Percentiles rank a stretch among this genome's conserved stretches.
phyloP scores from a whole-genome alignment of 345 rosid species.

The Salix suchowensis region DNA sequence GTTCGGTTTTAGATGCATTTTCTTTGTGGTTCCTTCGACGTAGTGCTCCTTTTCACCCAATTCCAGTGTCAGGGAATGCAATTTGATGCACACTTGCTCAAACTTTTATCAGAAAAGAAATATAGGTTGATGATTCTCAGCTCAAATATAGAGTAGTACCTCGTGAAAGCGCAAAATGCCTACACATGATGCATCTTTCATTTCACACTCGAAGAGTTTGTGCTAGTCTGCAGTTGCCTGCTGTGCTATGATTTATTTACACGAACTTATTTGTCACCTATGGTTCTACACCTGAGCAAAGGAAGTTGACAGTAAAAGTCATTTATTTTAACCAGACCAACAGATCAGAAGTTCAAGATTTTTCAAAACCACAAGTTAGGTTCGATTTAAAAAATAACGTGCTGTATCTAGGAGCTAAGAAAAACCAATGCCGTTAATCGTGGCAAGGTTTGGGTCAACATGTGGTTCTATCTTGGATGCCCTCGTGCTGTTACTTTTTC shows the following conservation, averaged over 20 bases:
- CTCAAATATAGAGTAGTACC: not conserved
- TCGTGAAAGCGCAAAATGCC: not conserved
- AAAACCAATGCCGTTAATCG: not conserved
- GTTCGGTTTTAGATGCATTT: not conserved
- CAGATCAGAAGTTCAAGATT: not conserved
- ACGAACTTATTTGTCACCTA: not conserved
- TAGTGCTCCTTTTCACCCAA: not conserved
- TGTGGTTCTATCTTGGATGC: not conserved
- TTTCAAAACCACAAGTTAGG: not conserved
- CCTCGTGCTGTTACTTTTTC: not conserved
- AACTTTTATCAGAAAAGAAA: not conserved
- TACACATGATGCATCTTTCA: no score
- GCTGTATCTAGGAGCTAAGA: not conserved
- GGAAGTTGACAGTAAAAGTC: not conserved
- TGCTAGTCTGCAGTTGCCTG: not conserved
- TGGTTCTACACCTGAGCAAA: not conserved
- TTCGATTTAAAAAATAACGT: not conserved
- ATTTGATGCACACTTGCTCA: not conserved
- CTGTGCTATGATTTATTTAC: not conserved
- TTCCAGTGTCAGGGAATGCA: not conserved
- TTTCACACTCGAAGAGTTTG: no score
- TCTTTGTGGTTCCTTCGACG: not conserved
- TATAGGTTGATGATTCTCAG: not conserved
- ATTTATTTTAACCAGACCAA: not conserved
- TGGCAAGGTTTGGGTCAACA: not conserved